Evolutionary conservation across 148 eudicot genomes (phyloP).

Genomic region (Amaranthus palmeri): DNA sequence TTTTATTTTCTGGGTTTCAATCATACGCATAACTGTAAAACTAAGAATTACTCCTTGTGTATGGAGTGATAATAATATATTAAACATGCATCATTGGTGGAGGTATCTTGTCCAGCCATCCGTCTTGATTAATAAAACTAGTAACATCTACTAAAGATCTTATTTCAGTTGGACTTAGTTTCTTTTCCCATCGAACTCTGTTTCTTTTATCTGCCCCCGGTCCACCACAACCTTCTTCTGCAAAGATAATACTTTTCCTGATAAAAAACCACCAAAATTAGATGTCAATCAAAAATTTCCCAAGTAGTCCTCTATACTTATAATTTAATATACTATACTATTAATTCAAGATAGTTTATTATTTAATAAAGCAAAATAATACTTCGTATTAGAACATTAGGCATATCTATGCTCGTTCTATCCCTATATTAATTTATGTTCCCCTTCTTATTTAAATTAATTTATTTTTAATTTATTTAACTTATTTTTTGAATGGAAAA

Average conservation of each 20-base stretch:
- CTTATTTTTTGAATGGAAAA: too few species aligned
- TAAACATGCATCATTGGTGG: background rate
- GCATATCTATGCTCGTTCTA: too few species aligned
- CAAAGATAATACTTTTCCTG: conserved; percentile 14
- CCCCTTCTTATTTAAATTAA: too few species aligned
- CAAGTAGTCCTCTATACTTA: too few species aligned
- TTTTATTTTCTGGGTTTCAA: too few species aligned
- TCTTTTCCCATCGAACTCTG: conserved; percentile 15
- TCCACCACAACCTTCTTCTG: conserved; percentile 15
- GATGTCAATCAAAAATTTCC: too few species aligned
- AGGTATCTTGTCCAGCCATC: conserved; percentile 17
- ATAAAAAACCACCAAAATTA: too few species aligned
- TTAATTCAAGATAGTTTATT: background rate
- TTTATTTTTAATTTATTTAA: too few species aligned
- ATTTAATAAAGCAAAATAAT: too few species aligned
- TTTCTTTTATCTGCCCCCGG: conserved; percentile 7
- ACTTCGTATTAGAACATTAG: too few species aligned
- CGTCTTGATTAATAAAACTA: conserved; percentile 12
- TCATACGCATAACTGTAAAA: too few species aligned
- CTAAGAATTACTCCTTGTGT: background rate
- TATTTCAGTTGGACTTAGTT: background rate
- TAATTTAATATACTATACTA: background rate
- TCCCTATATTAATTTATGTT: too few species aligned
- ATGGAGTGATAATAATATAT: background rate
- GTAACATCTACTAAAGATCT: conserved; percentile 8